Conservation (phyloP, 164 flowering plant species). For the Nymphaea colorata region DNA sequence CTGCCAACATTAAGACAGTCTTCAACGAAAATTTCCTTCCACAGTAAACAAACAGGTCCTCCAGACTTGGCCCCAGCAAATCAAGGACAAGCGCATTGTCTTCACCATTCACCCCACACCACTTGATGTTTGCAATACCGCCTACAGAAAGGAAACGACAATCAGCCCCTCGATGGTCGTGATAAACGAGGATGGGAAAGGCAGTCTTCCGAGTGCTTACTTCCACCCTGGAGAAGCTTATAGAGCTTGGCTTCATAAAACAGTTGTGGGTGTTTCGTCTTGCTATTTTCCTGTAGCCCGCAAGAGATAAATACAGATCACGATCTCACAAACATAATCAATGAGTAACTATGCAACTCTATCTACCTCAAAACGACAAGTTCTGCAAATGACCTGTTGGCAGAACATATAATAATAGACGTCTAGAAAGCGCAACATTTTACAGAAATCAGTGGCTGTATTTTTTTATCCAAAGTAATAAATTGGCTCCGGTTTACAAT, state of each 20-base stretch:
- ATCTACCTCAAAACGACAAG: too few species aligned
- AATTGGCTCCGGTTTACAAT: too few species aligned
- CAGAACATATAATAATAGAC: too few species aligned
- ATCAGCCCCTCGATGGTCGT: too few species aligned
- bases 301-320: background rate
- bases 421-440: too few species aligned
- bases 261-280: slow-evolving; percentile 94
- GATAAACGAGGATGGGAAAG: too few species aligned
- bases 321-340: too few species aligned
- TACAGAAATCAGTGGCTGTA: too few species aligned
- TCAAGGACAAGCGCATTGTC: slow-evolving; percentile 82
- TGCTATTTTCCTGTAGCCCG: slow-evolving; percentile 61
- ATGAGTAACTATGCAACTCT: too few species aligned
- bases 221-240: slow-evolving; percentile 86
- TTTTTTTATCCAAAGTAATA: too few species aligned
- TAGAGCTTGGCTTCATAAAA: slow-evolving; percentile 94
- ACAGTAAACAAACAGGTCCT: slow-evolving; percentile 90
- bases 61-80: slow-evolving; percentile 95
- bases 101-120: slow-evolving; percentile 87
- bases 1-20: slow-evolving; percentile 91
- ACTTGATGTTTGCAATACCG: slow-evolving; percentile 74
- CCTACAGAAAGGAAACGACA: slow-evolving; percentile 21
- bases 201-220: slow-evolving; percentile 30
- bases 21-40: slow-evolving; percentile 89
- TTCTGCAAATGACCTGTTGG: too few species aligned